These are phyloP conservation scores for Aquilaria agallochum DNA, from an alignment of 441 rosid genomes.

Conservation along the genomic window DNA sequence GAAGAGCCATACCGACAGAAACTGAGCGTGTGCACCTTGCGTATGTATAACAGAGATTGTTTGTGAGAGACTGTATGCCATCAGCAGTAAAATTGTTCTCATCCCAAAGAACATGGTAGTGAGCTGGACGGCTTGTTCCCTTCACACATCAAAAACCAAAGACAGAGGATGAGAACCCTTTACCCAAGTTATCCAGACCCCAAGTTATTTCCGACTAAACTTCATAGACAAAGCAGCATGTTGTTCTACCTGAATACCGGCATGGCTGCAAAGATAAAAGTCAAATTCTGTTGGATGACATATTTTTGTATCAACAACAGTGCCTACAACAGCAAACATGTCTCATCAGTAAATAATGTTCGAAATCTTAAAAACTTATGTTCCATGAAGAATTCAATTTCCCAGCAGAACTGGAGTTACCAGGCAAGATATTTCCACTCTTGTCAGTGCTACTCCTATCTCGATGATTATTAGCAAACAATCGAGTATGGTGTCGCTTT, in stretches of 20 bases:
- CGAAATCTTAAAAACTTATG: neutral
- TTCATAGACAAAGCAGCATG: neutral
- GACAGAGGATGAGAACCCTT: neutral
- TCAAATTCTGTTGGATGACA: conserved; percentile 97
- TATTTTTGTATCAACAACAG: conserved; percentile 89
- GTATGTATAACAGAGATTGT: conserved; percentile 96
- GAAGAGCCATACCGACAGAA: conserved; percentile 57
- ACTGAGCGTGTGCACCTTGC: conserved; percentile 98
- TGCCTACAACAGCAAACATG: conserved; percentile 43
- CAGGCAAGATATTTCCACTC: conserved; percentile 92
- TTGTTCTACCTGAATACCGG: conserved; percentile 81
- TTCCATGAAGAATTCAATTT: neutral
- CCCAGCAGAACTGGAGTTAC: conserved; percentile 22
- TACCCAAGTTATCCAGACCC: neutral
- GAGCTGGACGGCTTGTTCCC: conserved; percentile 99
- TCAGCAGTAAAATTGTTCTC: conserved; percentile 98
- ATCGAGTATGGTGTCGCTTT: conserved; percentile 90
- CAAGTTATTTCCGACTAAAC: neutral
- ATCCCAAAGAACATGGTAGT: conserved; percentile 99
- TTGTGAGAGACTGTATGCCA: conserved; percentile 94
- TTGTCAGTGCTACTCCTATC: conserved; percentile 87
- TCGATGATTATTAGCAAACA: conserved; percentile 88
- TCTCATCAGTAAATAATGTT: neutral
- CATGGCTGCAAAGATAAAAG: conserved; percentile 96
- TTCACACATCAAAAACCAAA: conserved; percentile 14